Evolutionary conservation across 106 monocot species (phyloP), one percentile per base, ranked within the genome.

Genomic region (Amphibolis antarctica): DNA sequence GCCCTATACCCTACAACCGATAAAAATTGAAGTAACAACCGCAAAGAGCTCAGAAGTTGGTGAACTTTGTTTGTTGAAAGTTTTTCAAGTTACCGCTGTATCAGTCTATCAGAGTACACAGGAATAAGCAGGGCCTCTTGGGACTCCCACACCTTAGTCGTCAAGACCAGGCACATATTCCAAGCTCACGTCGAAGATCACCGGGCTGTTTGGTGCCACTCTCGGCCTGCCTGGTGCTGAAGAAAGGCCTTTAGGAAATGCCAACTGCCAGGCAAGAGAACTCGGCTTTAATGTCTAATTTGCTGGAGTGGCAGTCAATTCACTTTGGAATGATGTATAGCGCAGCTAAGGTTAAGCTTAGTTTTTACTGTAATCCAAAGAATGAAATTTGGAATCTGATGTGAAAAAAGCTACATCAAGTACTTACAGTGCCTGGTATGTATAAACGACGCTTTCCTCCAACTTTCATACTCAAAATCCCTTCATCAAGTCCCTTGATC

Each of bases 401-500:
- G 18, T 49, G 3, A 49, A 17, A n/a, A 9, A 49, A 49, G 15
- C n/a, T n/a, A 49, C n/a, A n/a, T 49, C 48, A 49, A 4, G 28
- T 26, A 81, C 89, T 84, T 78, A 96, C 96, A 9, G 86, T 44
- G 17, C 96, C 96, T 44, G 96, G 96, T 74, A 96, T 86, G 48
- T 82, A 96, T 0, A 96, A 58, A 21, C 96, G 77, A 7, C 86
- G 82, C 62, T 77, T 84, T 56, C 96, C 96, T 53, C 89, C 96
- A 59, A 85, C 71, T 75, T 84, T 96, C 96, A 96, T 96, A 63
- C 69, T 78, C 66, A 96, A 75, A 29, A 96, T 80, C 27, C 96
- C 96, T 82, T 90, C 89, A 73, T 96, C 96, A 59, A 96, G 96
- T 20, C 96, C 96, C 71, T 90, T 86, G 9, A 96, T 84, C 73